Evolutionary conservation across 202 grass and related monocot genomes (phyloP), one percentile per base, ranked within the genome.

Genomic region (Carex arenaria): DNA sequence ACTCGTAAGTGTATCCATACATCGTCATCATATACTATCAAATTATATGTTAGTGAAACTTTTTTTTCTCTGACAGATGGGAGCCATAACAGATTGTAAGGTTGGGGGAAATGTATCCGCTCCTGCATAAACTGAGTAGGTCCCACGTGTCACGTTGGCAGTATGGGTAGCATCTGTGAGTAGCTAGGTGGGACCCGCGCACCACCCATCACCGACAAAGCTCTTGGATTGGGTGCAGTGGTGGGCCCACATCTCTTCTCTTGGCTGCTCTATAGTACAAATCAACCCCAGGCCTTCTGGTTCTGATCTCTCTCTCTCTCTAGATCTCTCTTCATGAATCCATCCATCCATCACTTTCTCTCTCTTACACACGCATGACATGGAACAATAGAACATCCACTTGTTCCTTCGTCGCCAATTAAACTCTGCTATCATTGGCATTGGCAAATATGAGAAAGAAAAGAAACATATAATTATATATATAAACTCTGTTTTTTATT

Each of bases 121-220:
- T 9, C 56, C 5, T 20, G 5, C 18, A n/a, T 7, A 74, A 20
- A 26, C n/a, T 2, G 9, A 9, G 43, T 73, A 43, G 70, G 70
- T 2, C 32, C 78, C 60, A 81, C 18, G 28, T 81, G 59, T 61
- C 78, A 81, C 78, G 38, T 65, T 81, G 9, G 51, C 78, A 36
- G 59, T 64, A 81, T 81, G 78, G 79, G 61, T 67, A n/a, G 61
- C 79, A 82, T 82, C 79, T 82, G 40, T 32, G 15, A 13, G 4
- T 79, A 10, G 67, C 55, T 54, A 32, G 32, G 20, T 54, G 79
- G 79, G 61, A 8, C 79, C 79, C 61, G 20, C 20, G 23, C 22
- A 66, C 61, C 62, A 82, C 79, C 42, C 62, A 82, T 82, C 42
- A 67, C 79, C 79, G 79, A 82, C 79, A 67, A 67, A 67, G 34